phyloP scores from a whole-genome alignment of 2,329 filamentous ascomycete species.

The Cercospora sojina region DNA sequence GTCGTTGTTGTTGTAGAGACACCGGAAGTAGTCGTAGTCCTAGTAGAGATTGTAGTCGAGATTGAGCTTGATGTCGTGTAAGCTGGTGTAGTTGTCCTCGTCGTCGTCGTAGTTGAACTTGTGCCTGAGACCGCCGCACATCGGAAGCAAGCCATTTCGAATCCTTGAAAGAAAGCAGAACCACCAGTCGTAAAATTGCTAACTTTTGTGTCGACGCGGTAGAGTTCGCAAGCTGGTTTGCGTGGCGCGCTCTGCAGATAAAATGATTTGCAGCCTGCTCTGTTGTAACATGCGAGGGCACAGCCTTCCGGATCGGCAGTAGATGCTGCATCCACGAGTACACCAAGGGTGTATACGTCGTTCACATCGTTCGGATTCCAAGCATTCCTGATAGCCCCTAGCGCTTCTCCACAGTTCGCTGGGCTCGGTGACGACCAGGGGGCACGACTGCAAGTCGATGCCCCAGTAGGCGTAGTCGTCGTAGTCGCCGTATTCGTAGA shows the following conservation, averaged over 20 bases:
- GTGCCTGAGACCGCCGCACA: background rate
- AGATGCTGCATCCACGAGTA: background rate
- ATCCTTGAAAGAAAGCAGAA: background rate
- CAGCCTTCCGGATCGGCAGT: background rate
- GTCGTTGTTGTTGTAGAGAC: too few relatives aligned
- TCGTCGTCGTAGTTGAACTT: background rate
- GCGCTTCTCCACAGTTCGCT: background rate
- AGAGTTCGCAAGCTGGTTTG: background rate
- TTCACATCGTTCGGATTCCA: background rate
- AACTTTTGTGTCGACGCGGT: background rate
- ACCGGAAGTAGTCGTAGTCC: background rate
- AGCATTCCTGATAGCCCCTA: background rate
- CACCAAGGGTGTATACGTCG: background rate
- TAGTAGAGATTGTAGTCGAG: background rate
- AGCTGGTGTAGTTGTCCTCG: background rate
- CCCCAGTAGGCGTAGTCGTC: background rate
- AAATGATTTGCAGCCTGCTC: background rate
- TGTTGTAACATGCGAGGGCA: background rate
- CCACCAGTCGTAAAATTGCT: background rate
- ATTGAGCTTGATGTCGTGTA: background rate
- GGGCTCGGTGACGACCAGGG: background rate
- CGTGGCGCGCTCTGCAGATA: background rate
- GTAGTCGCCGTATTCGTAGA: background rate
- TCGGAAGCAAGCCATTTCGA: background rate
- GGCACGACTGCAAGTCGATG: background rate